These are phyloP conservation scores for Strobilomyces confusus DNA, from an alignment of 768 basidiomycete species.

Conservation along the genomic window DNA sequence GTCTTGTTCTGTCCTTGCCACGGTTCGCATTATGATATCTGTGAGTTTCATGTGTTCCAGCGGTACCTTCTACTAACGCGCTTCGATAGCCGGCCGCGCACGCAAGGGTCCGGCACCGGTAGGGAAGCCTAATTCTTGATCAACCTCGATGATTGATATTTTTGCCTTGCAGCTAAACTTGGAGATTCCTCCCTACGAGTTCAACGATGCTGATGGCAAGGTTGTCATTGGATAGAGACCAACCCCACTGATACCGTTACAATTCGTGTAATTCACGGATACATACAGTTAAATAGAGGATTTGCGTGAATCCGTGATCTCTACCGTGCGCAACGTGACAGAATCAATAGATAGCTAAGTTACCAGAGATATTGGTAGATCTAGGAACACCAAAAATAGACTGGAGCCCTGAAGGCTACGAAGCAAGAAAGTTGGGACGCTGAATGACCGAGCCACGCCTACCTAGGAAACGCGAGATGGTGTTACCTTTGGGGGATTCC, in stretches of 20 bases:
- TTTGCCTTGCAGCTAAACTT: conserved; percentile 68
- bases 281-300: conserved; percentile 26
- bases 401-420: neutral
- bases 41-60: conserved; percentile 40
- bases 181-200: conserved; percentile 85
- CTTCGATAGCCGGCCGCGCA: conserved; percentile 74
- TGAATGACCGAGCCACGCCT: conserved; percentile 6
- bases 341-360: neutral
- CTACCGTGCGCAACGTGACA: neutral
- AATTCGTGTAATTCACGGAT: conserved; percentile 17
- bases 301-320: conserved; percentile 7
- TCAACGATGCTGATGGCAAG: conserved; percentile 86
- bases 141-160: conserved; percentile 7
- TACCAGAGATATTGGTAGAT: neutral
- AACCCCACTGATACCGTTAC: conserved; percentile 7
- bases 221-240: conserved; percentile 70
- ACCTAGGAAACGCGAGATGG: conserved; percentile 22
- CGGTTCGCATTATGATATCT: conserved; percentile 98
- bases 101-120: conserved; percentile 97
- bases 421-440: conserved; percentile 1
- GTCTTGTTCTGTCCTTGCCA: conserved; percentile 99
- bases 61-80: conserved; percentile 11
- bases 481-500: conserved; percentile 12
- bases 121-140: conserved; percentile 30
- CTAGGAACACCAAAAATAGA: neutral